Percentiles rank a stretch among this genome's conserved stretches.
Conservation (phyloP, 2,329 filamentous ascomycete genomes). For the Fusarium sp. region DNA sequence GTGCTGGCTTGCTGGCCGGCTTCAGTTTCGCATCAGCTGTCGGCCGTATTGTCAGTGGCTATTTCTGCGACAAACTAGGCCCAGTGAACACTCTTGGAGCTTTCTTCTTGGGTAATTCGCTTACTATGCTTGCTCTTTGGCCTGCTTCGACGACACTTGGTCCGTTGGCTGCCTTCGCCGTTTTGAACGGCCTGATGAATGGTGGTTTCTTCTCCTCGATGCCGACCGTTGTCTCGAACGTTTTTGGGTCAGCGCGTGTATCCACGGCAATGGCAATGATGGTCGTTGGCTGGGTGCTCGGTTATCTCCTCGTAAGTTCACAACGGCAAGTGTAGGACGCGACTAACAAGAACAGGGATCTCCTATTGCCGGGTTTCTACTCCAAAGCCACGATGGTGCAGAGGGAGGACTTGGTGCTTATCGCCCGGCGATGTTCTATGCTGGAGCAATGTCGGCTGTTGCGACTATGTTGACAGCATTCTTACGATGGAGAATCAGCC, state of each 20-base stretch:
- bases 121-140: conserved; percentile 72
- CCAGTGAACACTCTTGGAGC: conserved; percentile 66
- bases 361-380: conserved; percentile 70
- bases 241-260: conserved; percentile 67
- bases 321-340: fast-evolving
- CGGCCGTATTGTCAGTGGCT: conserved; percentile 66
- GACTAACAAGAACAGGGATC: conserved; percentile 56
- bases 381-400: conserved; percentile 66
- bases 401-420: conserved; percentile 64
- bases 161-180: conserved; percentile 66
- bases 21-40: conserved; percentile 72
- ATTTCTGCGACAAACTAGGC: conserved; percentile 65
- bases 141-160: conserved; percentile 66
- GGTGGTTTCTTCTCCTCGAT: conserved; percentile 74
- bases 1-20: conserved; percentile 68
- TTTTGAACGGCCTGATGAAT: conserved; percentile 70
- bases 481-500: conserved; percentile 26
- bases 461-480: conserved; percentile 20
- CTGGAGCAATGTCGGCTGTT: conserved; percentile 52
- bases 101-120: conserved; percentile 62
- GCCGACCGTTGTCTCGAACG: conserved; percentile 70
- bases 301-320: conserved; percentile 67
- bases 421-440: conserved; percentile 72
- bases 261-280: conserved; percentile 71
- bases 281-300: conserved; percentile 69